Evolutionary conservation across 2,329 filamentous ascomycete species (phyloP).

Genomic region (Cladosporium velox): DNA sequence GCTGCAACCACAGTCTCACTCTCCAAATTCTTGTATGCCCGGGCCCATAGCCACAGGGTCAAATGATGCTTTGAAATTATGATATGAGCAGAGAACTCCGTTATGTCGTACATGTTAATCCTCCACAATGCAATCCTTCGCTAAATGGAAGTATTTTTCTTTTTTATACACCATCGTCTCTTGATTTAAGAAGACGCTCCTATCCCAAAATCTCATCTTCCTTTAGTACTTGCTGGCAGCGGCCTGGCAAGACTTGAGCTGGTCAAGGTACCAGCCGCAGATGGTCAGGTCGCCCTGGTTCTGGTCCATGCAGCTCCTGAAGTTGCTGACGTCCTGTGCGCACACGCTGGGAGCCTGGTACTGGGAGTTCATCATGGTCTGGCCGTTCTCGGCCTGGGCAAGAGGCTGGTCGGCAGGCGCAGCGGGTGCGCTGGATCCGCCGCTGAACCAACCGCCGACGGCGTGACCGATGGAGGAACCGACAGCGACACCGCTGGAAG

Average conservation of each 20-base stretch:
- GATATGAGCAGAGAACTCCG: constrained; percentile 5
- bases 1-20: background rate
- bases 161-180: background rate
- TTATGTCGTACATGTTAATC: constrained; percentile 12
- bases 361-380: constrained; percentile 33
- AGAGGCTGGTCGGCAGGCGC: constrained; percentile 43
- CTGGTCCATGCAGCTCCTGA: constrained; percentile 96
- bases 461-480: constrained; percentile 95
- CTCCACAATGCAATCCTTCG: constrained; percentile 13
- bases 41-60: background rate
- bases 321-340: constrained; percentile 75
- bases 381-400: constrained; percentile 37
- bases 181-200: background rate
- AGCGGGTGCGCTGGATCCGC: constrained; percentile 62
- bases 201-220: background rate
- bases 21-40: background rate
- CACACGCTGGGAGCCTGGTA: constrained; percentile 58
- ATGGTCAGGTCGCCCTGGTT: constrained; percentile 92
- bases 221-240: constrained; percentile 52
- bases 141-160: background rate
- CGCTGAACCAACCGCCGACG: constrained; percentile 83
- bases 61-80: background rate
- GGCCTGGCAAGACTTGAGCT: constrained; percentile 65
- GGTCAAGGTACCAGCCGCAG: constrained; percentile 97
- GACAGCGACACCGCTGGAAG: constrained; percentile 83